These are phyloP conservation scores for Rhizopus arrhizus DNA, from an alignment of 371 early-diverging fungal species.

Conservation along the genomic window DNA sequence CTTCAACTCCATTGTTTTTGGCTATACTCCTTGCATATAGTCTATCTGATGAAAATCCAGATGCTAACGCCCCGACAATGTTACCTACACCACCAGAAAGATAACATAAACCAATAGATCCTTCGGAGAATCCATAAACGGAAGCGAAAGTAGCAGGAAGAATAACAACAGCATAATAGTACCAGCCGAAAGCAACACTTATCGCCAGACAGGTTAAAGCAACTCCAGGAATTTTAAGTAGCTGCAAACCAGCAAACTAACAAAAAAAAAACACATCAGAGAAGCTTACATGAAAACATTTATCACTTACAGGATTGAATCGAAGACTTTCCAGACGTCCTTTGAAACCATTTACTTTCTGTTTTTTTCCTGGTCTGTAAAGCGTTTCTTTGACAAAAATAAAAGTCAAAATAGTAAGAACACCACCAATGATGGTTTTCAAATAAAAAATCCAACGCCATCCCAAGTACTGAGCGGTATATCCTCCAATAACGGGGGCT, in stretches of 20 bases:
- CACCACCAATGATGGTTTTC: constrained; percentile 53
- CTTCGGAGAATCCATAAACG: constrained; percentile 49
- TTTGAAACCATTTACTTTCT: neutral
- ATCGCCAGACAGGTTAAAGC: constrained; percentile 28
- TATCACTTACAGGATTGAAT: constrained; percentile 42
- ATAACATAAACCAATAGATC: constrained; percentile 51
- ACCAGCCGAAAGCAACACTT: constrained; percentile 50
- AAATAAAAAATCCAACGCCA: constrained; percentile 66
- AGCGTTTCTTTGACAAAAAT: constrained; percentile 59
- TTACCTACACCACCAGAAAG: constrained; percentile 58
- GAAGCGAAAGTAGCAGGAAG: constrained; percentile 42
- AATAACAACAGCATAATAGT: constrained; percentile 52
- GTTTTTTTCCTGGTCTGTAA: constrained; percentile 28
- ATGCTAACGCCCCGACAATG: constrained; percentile 41
- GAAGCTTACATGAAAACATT: neutral
- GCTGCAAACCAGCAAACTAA: constrained; percentile 35
- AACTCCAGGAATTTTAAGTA: constrained; percentile 29
- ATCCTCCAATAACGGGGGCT: constrained; percentile 61
- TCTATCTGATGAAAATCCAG: constrained; percentile 42
- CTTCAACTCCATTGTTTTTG: constrained; percentile 18
- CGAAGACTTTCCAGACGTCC: constrained; percentile 27
- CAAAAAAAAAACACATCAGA: constrained; percentile 1
- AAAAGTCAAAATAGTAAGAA: constrained; percentile 39
- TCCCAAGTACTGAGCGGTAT: constrained; percentile 50
- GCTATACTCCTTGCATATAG: constrained; percentile 24